These are phyloP conservation scores for Logfia minima DNA, from an alignment of 129 eudicot genomes.

Conservation along the genomic window DNA sequence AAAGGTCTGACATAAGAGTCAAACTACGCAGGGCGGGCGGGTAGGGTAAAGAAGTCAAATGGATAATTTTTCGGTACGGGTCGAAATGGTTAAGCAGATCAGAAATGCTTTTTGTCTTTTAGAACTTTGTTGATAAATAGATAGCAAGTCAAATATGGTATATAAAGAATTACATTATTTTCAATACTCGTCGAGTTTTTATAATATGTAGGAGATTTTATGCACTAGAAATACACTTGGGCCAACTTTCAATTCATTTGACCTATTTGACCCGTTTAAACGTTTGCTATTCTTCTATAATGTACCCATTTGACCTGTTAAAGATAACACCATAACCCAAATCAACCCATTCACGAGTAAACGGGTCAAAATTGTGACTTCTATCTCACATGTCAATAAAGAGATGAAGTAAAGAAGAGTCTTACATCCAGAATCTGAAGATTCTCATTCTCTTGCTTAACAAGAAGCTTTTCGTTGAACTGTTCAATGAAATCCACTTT, in stretches of 20 bases:
- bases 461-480: constrained; percentile 96
- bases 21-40: no score
- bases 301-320: background rate
- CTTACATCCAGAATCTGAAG: constrained; percentile 92
- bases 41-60: no score
- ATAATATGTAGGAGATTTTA: background rate
- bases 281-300: background rate
- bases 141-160: background rate
- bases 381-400: background rate
- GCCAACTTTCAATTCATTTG: background rate
- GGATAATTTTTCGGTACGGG: background rate
- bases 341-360: background rate
- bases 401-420: background rate
- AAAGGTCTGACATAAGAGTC: background rate
- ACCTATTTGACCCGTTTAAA: background rate
- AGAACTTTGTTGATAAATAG: no score
- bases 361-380: background rate
- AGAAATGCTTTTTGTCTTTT: no score
- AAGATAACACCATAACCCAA: background rate
- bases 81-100: background rate
- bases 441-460: constrained; percentile 93
- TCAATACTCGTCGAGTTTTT: background rate
- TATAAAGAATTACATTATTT: background rate
- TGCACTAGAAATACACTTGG: background rate
- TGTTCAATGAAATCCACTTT: constrained; percentile 98